Conservation (phyloP, 1,284 basidiomycete species). For the Tylopilus sp. region DNA sequence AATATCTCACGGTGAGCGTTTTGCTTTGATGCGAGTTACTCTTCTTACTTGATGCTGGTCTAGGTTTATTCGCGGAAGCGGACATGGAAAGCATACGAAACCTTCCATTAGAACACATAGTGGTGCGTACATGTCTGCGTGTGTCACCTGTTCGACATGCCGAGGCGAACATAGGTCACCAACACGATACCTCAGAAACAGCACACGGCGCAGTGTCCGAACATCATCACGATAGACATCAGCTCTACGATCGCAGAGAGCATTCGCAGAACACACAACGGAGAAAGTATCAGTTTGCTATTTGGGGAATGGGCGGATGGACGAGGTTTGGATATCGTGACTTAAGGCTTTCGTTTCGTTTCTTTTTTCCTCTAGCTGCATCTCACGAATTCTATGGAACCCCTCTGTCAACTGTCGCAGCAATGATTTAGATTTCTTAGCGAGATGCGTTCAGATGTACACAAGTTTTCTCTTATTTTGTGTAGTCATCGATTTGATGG, state of each 20-base stretch:
- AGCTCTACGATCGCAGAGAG: conserved; percentile 90
- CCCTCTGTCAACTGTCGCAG: background rate
- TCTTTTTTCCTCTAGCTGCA: background rate
- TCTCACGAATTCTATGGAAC: conserved; percentile 2
- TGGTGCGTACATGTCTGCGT: conserved; percentile 58
- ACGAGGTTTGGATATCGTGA: conserved; percentile 39
- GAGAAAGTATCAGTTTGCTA: conserved; percentile 81
- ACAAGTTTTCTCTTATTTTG: background rate
- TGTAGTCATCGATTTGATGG: too few species aligned
- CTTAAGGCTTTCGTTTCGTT: conserved; percentile 10
- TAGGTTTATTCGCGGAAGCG: conserved; percentile 83
- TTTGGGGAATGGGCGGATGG: conserved; percentile 72
- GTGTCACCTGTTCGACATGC: background rate
- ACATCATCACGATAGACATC: conserved; percentile 78
- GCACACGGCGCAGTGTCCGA: conserved; percentile 51
- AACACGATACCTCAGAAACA: conserved; percentile 72
- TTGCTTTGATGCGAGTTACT: conserved; percentile 4
- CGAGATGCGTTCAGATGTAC: background rate
- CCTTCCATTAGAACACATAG: conserved; percentile 81
- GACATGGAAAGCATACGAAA: conserved; percentile 73
- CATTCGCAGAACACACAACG: conserved; percentile 95
- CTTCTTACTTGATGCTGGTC: conserved; percentile 1
- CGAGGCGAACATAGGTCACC: conserved; percentile 48
- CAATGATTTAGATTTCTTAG: background rate
- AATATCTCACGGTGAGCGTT: conserved; percentile 78